Base-by-base conservation (phyloP, 2,329 filamentous ascomycete genomes). In the Clarireedia sp. region DNA sequence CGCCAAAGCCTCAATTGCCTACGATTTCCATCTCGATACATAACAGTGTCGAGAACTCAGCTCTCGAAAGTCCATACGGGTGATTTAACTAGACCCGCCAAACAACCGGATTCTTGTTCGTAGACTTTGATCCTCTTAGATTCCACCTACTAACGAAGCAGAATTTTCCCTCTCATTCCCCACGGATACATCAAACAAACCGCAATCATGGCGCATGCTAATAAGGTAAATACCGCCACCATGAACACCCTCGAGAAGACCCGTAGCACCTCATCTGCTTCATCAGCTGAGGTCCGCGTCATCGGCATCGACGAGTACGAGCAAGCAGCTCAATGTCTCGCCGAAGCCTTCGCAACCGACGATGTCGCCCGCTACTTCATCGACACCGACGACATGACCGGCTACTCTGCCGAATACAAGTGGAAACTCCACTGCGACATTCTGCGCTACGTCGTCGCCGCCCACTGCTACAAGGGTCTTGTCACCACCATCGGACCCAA, bases 401-500 rank as follows among this genome's bases (percentile, higher is more conserved):
- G 76, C 59, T 80, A 79, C 72, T 78, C 81, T 48, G 77, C 82
- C 65, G 81, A 88, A 69, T 75, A 83, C 67, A 85, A 84, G 67
- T 94, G 86, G 85, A 80, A 82, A 62, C 76, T 94, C 46, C 89
- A 94, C 70, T 77, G 87, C 62, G 80, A 86, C 67, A 86, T 90
- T 63, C 81, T 92, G 75, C 85, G 83, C 63, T 91, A 90, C 71
- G 79, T 89, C 63, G 84, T 85, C 49, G 87, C 88, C 56, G 83
- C 87, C 58, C 87, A 90, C 69, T 83, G 82, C 70, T 78, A 87
- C 66, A 84, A 84, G 63, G 89, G 89, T 55, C 71, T 89, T 57
- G 88, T 88, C 54, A 85, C 87, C 46, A 83, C 85, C 54, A 82
- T 88, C 59, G 89, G 89, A 17, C 79, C 83, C 5, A 81, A 90